Conservation (phyloP, 345 rosid genomes). For the Jatropha curcas region DNA sequence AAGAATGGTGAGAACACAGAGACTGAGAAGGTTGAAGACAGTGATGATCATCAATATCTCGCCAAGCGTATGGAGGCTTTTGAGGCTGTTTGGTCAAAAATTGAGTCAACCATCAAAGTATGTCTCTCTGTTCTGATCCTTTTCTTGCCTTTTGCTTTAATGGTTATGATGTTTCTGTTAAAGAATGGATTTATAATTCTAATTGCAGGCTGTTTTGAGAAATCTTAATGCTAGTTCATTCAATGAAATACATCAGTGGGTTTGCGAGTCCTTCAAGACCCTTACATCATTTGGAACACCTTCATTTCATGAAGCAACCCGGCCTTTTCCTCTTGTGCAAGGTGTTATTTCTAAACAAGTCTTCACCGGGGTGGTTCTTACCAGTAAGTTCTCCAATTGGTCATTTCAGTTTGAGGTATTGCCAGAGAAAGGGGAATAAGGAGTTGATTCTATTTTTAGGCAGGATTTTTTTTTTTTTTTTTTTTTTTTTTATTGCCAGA, state of each 20-base stretch:
- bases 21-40: constrained; percentile 27
- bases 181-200: no score
- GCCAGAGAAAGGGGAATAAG: neutral
- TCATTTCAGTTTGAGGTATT: constrained; percentile 14
- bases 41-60: constrained; percentile 24
- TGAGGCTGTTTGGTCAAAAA: constrained; percentile 66
- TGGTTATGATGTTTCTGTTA: neutral
- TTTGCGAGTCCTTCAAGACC: constrained; percentile 56
- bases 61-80: constrained; percentile 52
- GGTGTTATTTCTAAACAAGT: constrained; percentile 64
- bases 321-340: constrained; percentile 55
- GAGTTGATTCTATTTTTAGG: neutral
- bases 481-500: neutral
- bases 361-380: constrained; percentile 69
- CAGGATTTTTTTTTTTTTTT: no score
- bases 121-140: constrained; percentile 10
- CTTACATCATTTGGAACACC: constrained; percentile 45
- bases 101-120: constrained; percentile 57
- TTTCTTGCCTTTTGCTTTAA: neutral
- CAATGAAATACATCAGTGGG: constrained; percentile 67
- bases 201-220: constrained; percentile 70
- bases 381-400: constrained; percentile 60
- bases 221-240: constrained; percentile 47
- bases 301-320: constrained; percentile 50
- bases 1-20: constrained; percentile 33